These are phyloP conservation scores for Kalanchoe fedtschenkoi DNA, from an alignment of 164 flowering plant genomes.

Conservation along the genomic window DNA sequence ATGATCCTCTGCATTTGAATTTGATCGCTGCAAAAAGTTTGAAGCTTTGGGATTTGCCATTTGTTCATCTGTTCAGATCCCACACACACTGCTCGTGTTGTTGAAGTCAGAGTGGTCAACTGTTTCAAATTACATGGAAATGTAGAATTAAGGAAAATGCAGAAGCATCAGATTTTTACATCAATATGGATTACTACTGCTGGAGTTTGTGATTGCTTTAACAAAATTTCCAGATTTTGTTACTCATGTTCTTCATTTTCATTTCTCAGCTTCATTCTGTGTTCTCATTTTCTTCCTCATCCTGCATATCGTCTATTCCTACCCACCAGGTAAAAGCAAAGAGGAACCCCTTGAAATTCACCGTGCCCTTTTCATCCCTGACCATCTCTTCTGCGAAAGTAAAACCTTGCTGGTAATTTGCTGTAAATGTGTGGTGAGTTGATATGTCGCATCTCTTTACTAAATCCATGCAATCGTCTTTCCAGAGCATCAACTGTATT, in stretches of 20 bases:
- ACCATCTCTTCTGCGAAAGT: conserved; percentile 88
- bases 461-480: no score
- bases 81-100: background rate
- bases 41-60: no score
- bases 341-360: conserved; percentile 91
- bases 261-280: conserved; percentile 14
- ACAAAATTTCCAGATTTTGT: no score
- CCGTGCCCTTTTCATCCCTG: conserved; percentile 97
- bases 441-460: no score
- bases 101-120: background rate
- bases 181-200: no score
- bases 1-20: conserved; percentile 43
- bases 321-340: conserved; percentile 94
- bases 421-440: no score
- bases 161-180: background rate
- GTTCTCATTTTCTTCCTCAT: conserved; percentile 36
- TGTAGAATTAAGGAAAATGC: background rate
- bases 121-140: background rate
- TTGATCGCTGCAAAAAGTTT: background rate
- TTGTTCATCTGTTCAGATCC: no score
- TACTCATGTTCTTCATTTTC: background rate
- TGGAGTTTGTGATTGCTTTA: no score
- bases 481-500: no score
- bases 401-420: conserved; percentile 3
- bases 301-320: conserved; percentile 71